Evolutionary conservation across 805 yeast genomes (phyloP), one percentile per base, ranked within the genome.

Genomic region (Metschnikowia dekortorum): DNA sequence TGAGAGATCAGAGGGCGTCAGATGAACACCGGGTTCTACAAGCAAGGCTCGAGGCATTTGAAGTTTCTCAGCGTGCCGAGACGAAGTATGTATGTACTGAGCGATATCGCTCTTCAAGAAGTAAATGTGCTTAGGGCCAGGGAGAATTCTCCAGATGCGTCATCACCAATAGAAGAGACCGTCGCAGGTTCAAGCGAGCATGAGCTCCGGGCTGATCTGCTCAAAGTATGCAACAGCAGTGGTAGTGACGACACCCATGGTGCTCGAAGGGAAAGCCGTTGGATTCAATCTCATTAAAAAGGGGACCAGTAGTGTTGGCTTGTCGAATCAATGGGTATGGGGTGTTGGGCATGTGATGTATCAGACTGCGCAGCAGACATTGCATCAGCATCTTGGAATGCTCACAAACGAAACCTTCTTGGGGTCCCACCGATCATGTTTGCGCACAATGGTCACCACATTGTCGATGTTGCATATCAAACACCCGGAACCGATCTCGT

Each of bases 381-480:
- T 22, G 32, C 11, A 18, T 30, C 35, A 32, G 14, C 13, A 28
- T 18, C 45, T 8, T 8, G 11, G 33, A n/a, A 44, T 10, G 2
- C 14, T 36, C 14, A 53, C 54, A 31, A 50, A 34, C 8, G 49
- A 49, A 31, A 54, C 58, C 13, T 48, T 45, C 22, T 48, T 47
- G 11, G 56, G 46, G 50, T 51, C 57, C 51, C 51, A 44, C 14
- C 52, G 53, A 39, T 55, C 57, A 49, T 59, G 63, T 26, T 34
- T 43, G 31, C 58, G 60, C 29, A 57, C 53, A 2, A 64, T 55
- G 13, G 63, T 56, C n/a, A 66, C 59, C 13, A 64, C 61, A 16
- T 56, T 58, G 39, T 65, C 66, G n/a, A 66, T 59, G 29, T 53
- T 43, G 47, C 56, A 63, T 13, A 65, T 53, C 45, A 56, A 50